phyloP scores from a whole-genome alignment of 805 yeast genomes.

The Starmerella vaccinii region DNA sequence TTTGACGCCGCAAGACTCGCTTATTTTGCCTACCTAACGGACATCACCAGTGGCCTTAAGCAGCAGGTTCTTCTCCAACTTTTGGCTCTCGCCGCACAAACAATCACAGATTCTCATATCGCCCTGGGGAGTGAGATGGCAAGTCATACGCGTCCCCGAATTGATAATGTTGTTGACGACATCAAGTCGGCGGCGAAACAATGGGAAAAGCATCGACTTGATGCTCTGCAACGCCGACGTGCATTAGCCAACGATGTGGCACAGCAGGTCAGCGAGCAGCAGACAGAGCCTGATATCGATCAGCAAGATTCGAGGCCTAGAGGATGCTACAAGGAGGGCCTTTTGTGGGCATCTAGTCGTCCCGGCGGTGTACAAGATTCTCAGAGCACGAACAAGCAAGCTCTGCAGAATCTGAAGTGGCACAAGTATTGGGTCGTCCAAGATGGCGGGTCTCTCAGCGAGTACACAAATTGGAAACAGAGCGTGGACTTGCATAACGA shows the following conservation, averaged over 20 bases:
- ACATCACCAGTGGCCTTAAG: conserved; percentile 36
- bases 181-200: conserved; percentile 29
- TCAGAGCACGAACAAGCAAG: conserved; percentile 13
- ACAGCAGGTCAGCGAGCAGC: background rate
- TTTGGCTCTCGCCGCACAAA: conserved; percentile 32
- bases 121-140: conserved; percentile 26
- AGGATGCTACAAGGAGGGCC: conserved; percentile 32
- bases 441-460: conserved; percentile 54
- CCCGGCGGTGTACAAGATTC: conserved; percentile 31
- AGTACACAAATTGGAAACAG: conserved; percentile 71
- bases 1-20: conserved; percentile 38
- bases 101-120: conserved; percentile 27
- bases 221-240: conserved; percentile 32
- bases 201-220: conserved; percentile 34
- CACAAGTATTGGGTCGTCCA: conserved; percentile 81
- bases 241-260: conserved; percentile 29
- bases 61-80: conserved; percentile 34
- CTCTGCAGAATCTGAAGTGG: conserved; percentile 43
- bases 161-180: conserved; percentile 30
- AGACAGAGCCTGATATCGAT: background rate
- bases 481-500: conserved; percentile 51
- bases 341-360: conserved; percentile 37
- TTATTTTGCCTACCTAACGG: conserved; percentile 35
- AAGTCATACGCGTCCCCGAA: conserved; percentile 26
- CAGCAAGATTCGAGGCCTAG: background rate